Base-by-base conservation (phyloP, 345 rosid genomes). In the Eucalyptus dawsonii region DNA sequence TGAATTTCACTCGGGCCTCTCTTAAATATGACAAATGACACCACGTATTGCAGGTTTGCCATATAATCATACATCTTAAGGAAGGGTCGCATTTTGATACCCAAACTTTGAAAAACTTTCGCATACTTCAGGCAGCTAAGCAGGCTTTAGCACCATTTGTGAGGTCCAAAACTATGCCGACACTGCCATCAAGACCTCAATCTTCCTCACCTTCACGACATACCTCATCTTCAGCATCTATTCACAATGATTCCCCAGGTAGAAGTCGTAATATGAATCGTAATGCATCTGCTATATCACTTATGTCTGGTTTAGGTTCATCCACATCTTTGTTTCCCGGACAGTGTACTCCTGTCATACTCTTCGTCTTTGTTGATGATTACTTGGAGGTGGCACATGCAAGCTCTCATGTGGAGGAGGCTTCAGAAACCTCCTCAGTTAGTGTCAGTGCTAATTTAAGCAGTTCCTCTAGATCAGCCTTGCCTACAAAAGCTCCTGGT, bases 1-100 rank as follows among this genome's bases (percentile, higher is more conserved):
- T 76, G 83, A 76, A 76, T 37, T 40, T 40, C 27, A 40, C 27
- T 76, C 9, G 9, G 2, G 2, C 83, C 27, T 76, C 83, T 37
- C 45, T 21, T 21, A 24, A 76, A 76, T 76, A 76, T 76, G 47
- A 76, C 83, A 21, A 76, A 76, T 47, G 42, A 50, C 17, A 14
- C 92, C 91, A 92, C 6, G 91, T 88, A 90, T 89, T 95, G 97
- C 98, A 97, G 99, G 99, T 96, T 31, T 97, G 98, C 92, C 99
- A 97, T 94, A 91, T 95, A 86, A 90, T 97, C 80, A 88, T 97
- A 86, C 94, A 93, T 90, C 91, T 96, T 60, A 95, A 91, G 89
- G 97, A 96, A 88, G 97, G 97, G 51, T 94, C 97, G 58, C 93
- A 93, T 65, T 93, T 97, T 80, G 95, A 95, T 88, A 93, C 95